Conservation (phyloP, 2,329 filamentous ascomycete genomes). For the Pseudonectria buxi region DNA sequence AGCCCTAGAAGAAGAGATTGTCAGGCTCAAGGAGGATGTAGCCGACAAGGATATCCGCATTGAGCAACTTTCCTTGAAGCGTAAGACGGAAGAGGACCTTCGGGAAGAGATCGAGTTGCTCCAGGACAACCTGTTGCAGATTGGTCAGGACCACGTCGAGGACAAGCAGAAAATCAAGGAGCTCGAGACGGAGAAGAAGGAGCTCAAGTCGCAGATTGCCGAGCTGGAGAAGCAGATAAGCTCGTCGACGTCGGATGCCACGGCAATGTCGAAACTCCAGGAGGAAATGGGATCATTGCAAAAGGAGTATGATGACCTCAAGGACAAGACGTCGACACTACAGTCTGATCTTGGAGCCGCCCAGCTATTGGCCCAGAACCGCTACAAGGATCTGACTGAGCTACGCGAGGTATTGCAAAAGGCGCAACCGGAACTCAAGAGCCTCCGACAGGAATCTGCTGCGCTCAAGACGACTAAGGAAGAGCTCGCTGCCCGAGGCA, state of each 20-base stretch:
- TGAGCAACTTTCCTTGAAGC: slow-evolving; percentile 59
- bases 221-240: slow-evolving; percentile 66
- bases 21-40: slow-evolving; percentile 46
- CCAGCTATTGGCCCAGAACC: slow-evolving; percentile 75
- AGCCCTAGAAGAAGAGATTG: slow-evolving; percentile 42
- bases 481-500: slow-evolving; percentile 53
- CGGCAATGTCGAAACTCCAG: slow-evolving; percentile 49
- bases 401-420: slow-evolving; percentile 75
- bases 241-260: slow-evolving; percentile 25
- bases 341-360: slow-evolving; percentile 81
- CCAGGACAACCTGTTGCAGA: slow-evolving; percentile 68
- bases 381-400: slow-evolving; percentile 83
- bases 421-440: slow-evolving; percentile 77
- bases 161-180: slow-evolving; percentile 71
- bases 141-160: slow-evolving; percentile 79
- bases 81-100: slow-evolving; percentile 70
- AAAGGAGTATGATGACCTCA: slow-evolving; percentile 59
- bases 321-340: slow-evolving; percentile 59
- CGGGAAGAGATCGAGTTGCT: slow-evolving; percentile 81
- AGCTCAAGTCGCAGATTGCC: slow-evolving; percentile 54
- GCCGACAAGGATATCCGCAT: slow-evolving; percentile 66
- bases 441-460: slow-evolving; percentile 67
- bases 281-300: slow-evolving; percentile 52
- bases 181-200: slow-evolving; percentile 61
- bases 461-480: slow-evolving; percentile 69